Base-by-base conservation (phyloP, 306 rosid genomes). In the Sindora glabra region DNA sequence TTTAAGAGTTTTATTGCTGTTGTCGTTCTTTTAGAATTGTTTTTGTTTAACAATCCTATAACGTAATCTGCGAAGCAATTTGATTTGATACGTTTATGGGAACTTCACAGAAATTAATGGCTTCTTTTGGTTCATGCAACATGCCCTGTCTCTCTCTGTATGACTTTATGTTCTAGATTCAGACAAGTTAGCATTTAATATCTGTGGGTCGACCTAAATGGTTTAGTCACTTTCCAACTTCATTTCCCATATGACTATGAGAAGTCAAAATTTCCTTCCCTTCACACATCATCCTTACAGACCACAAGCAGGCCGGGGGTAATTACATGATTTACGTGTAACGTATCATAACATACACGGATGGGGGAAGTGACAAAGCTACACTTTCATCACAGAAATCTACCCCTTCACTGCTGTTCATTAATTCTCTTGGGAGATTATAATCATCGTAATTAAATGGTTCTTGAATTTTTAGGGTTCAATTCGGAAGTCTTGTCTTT, bases 141-240 rank as follows among this genome's bases (percentile, higher is more conserved):
- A 25, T 58, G 73, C 6, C 60, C 9, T 49, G 48, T 68, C 19
- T 59, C 48, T 44, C 50, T 68, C 71, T 64, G 64, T 51, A 18
- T 34, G 13, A 22, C 16, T 11, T 40, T 45, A 56, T 61, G 70
- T 56, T 39, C 46, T 47, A 39, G 53, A 29, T 41, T 70, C 44
- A 16, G 38, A 34, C 39, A 57, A 52, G 62, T 23, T 29, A 42
- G n/a, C 50, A 24, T 18, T 55, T 40, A 66, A n/a, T n/a, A n/a
- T n/a, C n/a, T n/a, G n/a, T n/a, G n/a, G n/a, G n/a, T n/a, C n/a
- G n/a, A n/a, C n/a, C n/a, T n/a, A n/a, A n/a, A n/a, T n/a, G n/a
- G 27, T 48, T 64, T 12, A 27, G 69, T 29, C 72, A 21, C 38
- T 59, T 44, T 75, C 54, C 27, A 36, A 65, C 71, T 37, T 48